Base-by-base conservation (phyloP, 768 basidiomycete species). In the Tylopilus felleus region DNA sequence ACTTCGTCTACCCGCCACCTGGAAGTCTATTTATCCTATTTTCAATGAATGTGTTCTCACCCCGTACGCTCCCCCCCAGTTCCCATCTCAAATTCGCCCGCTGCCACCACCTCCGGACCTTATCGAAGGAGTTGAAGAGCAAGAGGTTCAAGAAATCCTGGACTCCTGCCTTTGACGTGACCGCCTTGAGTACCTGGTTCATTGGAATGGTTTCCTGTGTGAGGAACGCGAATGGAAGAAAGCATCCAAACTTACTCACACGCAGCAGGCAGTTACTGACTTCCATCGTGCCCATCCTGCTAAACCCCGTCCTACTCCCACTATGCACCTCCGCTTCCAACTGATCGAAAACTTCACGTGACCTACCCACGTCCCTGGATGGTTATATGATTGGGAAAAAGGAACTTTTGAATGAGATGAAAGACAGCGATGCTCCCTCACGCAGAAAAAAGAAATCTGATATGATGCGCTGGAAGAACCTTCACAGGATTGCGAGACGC, bases 1-100 rank as follows among this genome's bases (percentile, higher is more conserved):
- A 14, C 59, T 73, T 0, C 40, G 38, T 13, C 6, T 51, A 1
- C 49, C 49, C 0, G 10, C 25, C 1, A 48, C 53, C 1, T 65
- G 65, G 66, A 59, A 68, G 25, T 25, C 47, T 2, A 63, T 68
- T 17, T 66, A 73, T 36, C 57, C 60, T 1, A 17, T 50, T 14
- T 55, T 55, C 2, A 49, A 55, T 22, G 42, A 49, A 5, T 54
- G 53, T 5, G 33, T 49, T 0, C 35, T 49, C 4, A 27, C 25
- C 2, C 45, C 28, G 8, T 53, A 16, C 9, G 1, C 4, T 6
- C 19, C 53, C 1, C 33, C 27, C 4, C 0, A 16, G 2, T 54
- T 54, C 21, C 40, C 53, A 0, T 42, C 41, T 1, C 40, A 43
- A 10, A 10, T 8, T 0, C 8, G 8, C 14, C 1, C 17, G 6